Percentiles rank a stretch among this genome's conserved stretches.
phyloP scores from a whole-genome alignment of 108 stramenopile species.

The Schizochytrium sp. region DNA sequence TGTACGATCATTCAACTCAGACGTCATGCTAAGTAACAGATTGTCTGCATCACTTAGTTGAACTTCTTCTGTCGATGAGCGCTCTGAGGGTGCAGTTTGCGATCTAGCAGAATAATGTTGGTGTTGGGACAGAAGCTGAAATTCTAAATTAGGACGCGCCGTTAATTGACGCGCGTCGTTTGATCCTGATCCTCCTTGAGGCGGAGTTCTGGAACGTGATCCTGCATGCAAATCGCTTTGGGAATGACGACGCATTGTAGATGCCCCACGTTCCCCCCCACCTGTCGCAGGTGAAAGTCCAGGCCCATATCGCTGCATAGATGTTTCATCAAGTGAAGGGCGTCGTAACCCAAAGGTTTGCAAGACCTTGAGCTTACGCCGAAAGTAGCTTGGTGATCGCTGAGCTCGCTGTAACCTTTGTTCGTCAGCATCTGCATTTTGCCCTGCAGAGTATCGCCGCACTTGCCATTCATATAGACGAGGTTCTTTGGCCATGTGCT shows the following conservation, averaged over 20 bases:
- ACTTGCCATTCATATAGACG: background rate
- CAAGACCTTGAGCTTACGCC: background rate
- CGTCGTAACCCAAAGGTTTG: background rate
- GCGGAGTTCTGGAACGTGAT: too few species aligned
- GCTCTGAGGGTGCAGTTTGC: background rate
- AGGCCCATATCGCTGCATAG: too few species aligned
- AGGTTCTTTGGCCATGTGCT: slow-evolving; percentile 2
- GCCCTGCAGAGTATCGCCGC: background rate
- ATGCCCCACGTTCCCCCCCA: too few species aligned
- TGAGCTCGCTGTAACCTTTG: background rate
- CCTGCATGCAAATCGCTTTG: too few species aligned
- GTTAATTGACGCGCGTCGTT: too few species aligned
- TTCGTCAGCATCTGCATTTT: background rate
- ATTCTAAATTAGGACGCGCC: too few species aligned
- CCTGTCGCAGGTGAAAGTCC: too few species aligned
- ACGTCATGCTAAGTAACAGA: background rate
- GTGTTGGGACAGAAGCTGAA: too few species aligned
- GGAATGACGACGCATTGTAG: too few species aligned
- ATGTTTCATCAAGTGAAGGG: background rate
- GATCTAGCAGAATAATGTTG: background rate
- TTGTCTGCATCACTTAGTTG: background rate
- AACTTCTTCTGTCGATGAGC: background rate
- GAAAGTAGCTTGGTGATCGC: slow-evolving; percentile 34
- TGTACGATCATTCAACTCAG: background rate
- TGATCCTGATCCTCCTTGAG: too few species aligned